phyloP scores from a whole-genome alignment of 1,139 yeast genomes.

The Taiozyma sp. region DNA sequence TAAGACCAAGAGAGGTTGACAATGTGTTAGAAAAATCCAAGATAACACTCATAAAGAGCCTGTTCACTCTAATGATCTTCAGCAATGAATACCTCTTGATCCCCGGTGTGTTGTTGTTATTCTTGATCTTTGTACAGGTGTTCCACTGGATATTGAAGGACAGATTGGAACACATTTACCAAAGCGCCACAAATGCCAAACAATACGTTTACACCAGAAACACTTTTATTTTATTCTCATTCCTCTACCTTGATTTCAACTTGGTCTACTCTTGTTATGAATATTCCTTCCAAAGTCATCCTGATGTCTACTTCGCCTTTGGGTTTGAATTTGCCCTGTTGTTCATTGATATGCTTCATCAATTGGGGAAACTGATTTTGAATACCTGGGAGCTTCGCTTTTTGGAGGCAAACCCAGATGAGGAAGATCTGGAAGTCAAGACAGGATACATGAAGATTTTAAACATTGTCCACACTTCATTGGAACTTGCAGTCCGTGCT shows the following conservation, averaged over 20 bases:
- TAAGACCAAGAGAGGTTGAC: slow-evolving; percentile 73
- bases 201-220: slow-evolving; percentile 32
- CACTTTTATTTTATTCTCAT: slow-evolving; percentile 34
- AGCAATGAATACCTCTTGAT: slow-evolving; percentile 51
- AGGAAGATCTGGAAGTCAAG: slow-evolving; percentile 73
- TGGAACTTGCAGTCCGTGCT: slow-evolving; percentile 45
- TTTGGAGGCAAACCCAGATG: slow-evolving; percentile 45
- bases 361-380: slow-evolving; percentile 44
- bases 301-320: slow-evolving; percentile 52
- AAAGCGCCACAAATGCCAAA: slow-evolving; percentile 30
- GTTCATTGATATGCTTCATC: slow-evolving; percentile 49
- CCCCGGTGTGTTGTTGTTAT: slow-evolving; percentile 31
- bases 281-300: slow-evolving; percentile 44
- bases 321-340: slow-evolving; percentile 76
- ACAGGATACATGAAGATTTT: slow-evolving; percentile 54
- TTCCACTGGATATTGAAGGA: slow-evolving; percentile 74
- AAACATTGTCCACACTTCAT: slow-evolving; percentile 44
- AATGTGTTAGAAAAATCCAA: slow-evolving; percentile 67
- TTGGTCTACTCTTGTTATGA: slow-evolving; percentile 54
- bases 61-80: slow-evolving; percentile 62
- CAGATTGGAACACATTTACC: slow-evolving; percentile 51
- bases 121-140: slow-evolving; percentile 54
- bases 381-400: slow-evolving; percentile 54
- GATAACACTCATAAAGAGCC: slow-evolving; percentile 60
- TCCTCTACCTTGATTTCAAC: slow-evolving; percentile 45